Conservation (phyloP, 2,329 filamentous ascomycete genomes). For the Trichoderma guizhouense region DNA sequence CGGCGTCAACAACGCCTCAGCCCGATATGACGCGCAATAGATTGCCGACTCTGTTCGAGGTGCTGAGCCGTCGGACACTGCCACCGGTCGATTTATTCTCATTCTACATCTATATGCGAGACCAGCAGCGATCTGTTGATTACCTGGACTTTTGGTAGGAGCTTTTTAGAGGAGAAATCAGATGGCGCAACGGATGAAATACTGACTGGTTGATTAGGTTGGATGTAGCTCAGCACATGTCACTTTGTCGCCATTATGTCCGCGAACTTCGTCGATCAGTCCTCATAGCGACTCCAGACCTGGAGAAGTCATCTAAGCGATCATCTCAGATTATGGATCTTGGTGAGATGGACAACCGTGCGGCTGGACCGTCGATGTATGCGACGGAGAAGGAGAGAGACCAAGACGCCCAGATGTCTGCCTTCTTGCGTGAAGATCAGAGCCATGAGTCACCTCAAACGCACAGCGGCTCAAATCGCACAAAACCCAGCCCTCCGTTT, state of each 20-base stretch:
- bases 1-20: slow-evolving; percentile 48
- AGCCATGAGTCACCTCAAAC: slow-evolving; percentile 55
- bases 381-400: slow-evolving; percentile 69
- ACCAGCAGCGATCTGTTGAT: slow-evolving; percentile 95
- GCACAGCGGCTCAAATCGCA: slow-evolving; percentile 44
- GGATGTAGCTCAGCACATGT: slow-evolving; percentile 98
- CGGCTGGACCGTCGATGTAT: slow-evolving; percentile 60
- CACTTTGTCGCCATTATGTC: slow-evolving; percentile 93
- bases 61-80: slow-evolving; percentile 87
- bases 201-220: slow-evolving; percentile 61
- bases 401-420: slow-evolving; percentile 86
- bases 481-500: slow-evolving; percentile 53
- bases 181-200: background rate
- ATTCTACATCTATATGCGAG: slow-evolving; percentile 99
- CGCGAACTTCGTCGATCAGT: slow-evolving; percentile 91
- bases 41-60: slow-evolving; percentile 92
- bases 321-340: slow-evolving; percentile 78
- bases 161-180: background rate
- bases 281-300: slow-evolving; percentile 86
- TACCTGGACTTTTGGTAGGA: slow-evolving; percentile 94
- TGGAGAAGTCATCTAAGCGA: slow-evolving; percentile 79
- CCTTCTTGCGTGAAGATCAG: slow-evolving; percentile 72
- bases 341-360: slow-evolving; percentile 61
- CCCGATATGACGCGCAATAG: slow-evolving; percentile 70
- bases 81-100: slow-evolving; percentile 96